A percentile compares a stretch with the other conserved stretches of the same genome.
These are phyloP conservation scores for Hypoxylon fuscum DNA, from an alignment of 495 filamentous ascomycete genomes.

Conservation along the genomic window DNA sequence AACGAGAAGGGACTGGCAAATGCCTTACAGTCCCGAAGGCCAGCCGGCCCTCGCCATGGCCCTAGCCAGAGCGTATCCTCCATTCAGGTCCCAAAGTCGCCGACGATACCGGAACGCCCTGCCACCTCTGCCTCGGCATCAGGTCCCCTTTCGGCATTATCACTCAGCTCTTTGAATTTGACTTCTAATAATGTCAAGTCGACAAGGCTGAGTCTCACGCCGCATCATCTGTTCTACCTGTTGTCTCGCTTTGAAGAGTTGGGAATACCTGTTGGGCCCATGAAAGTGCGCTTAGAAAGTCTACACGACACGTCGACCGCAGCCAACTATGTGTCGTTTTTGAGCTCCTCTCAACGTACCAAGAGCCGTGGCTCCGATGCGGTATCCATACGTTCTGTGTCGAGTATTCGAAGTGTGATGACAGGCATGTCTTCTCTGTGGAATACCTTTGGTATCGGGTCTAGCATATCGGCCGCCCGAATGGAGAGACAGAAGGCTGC, in stretches of 20 bases:
- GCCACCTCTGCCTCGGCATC: constrained; percentile 71
- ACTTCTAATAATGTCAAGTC: constrained; percentile 85
- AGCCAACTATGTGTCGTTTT: constrained; percentile 95
- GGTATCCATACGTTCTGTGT: constrained; percentile 92
- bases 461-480: constrained; percentile 77
- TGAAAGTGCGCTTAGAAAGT: constrained; percentile 95
- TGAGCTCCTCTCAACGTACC: constrained; percentile 78
- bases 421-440: constrained; percentile 92
- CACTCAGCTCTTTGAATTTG: constrained; percentile 84
- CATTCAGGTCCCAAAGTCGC: constrained; percentile 56
- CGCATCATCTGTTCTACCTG: constrained; percentile 96
- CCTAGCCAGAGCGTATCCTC: constrained; percentile 63
- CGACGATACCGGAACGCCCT: constrained; percentile 61
- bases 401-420: constrained; percentile 97
- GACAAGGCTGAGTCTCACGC: constrained; percentile 91
- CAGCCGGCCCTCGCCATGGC: constrained; percentile 69
- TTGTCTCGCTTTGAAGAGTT: constrained; percentile 94
- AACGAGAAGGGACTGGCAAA: constrained; percentile 98
- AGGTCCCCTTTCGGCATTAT: constrained; percentile 80
- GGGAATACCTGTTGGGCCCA: constrained; percentile 86
- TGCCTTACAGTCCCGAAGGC: constrained; percentile 83
- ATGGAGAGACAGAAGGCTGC: constrained; percentile 88
- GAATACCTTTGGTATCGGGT: constrained; percentile 83
- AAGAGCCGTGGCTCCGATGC: constrained; percentile 81
- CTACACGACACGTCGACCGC: constrained; percentile 86